A percentile compares a stretch with the other conserved stretches of the same genome.
Conservation (phyloP, 441 rosid genomes). For the Geranium incanum region DNA sequence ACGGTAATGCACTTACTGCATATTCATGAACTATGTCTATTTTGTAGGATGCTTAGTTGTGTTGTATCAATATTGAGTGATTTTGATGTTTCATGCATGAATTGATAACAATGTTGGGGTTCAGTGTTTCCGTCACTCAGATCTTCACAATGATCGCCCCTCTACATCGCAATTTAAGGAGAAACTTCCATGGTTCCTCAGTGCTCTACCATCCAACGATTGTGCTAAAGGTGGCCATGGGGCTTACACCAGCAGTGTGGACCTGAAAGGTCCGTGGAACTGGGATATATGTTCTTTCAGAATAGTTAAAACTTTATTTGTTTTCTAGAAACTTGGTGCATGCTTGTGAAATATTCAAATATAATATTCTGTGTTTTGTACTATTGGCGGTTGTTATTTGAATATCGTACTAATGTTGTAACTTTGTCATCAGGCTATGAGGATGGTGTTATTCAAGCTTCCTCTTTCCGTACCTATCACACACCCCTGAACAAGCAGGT, state of each 20-base stretch:
- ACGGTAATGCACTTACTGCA: constrained; percentile 50
- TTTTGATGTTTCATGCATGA: constrained; percentile 11
- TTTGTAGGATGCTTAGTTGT: constrained; percentile 7
- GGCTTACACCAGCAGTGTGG: constrained; percentile 86
- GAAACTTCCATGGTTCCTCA: constrained; percentile 96
- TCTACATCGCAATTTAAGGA: constrained; percentile 77
- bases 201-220: constrained; percentile 87
- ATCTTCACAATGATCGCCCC: constrained; percentile 77
- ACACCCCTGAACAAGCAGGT: constrained; percentile 97
- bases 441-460: constrained; percentile 71
- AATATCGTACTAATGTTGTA: not conserved
- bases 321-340: not conserved
- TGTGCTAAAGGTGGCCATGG: constrained; percentile 99
- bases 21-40: constrained; percentile 13
- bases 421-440: constrained; percentile 52
- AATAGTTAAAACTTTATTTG: not conserved
- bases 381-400: not conserved
- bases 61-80: constrained; percentile 9
- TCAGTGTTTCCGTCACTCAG: constrained; percentile 95
- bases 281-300: constrained; percentile 14
- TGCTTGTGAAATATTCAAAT: not conserved
- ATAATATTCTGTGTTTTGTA: not conserved
- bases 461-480: constrained; percentile 98
- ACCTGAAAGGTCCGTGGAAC: constrained; percentile 55
- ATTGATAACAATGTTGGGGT: constrained; percentile 23